A percentile compares a stretch with the other conserved stretches of the same genome.
phyloP scores from a whole-genome alignment of 768 basidiomycete species.

The Flagelloscypha sp. region DNA sequence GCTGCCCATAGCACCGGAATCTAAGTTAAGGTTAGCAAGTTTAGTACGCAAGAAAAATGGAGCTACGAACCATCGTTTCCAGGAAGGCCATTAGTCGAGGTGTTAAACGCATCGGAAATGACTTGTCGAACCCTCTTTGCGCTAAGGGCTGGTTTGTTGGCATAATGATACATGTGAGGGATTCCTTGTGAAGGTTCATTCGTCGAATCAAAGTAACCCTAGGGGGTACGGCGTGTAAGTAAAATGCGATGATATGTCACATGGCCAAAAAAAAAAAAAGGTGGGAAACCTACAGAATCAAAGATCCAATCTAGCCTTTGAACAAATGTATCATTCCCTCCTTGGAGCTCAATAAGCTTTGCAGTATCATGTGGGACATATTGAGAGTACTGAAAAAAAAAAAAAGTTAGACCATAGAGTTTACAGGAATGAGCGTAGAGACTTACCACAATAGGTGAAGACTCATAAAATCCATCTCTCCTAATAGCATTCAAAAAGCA shows the following conservation, averaged over 20 bases:
- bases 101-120: slow-evolving; percentile 51
- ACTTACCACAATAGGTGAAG: slow-evolving; percentile 51
- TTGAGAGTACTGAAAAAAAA: slow-evolving; percentile 19
- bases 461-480: slow-evolving; percentile 59
- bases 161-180: slow-evolving; percentile 66
- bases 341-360: slow-evolving; percentile 52
- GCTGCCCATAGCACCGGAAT: slow-evolving; percentile 56
- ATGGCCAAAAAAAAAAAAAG: neutral
- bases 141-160: slow-evolving; percentile 51
- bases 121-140: slow-evolving; percentile 47
- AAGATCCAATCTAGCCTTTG: slow-evolving; percentile 50
- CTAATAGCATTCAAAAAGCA: slow-evolving; percentile 52
- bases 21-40: too few species aligned
- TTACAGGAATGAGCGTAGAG: too few species aligned
- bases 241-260: too few species aligned
- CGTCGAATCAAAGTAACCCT: slow-evolving; percentile 55
- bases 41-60: too few species aligned
- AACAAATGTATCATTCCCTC: slow-evolving; percentile 46
- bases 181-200: slow-evolving; percentile 64
- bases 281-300: slow-evolving; percentile 29
- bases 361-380: slow-evolving; percentile 62
- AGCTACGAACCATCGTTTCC: slow-evolving; percentile 52
- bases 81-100: slow-evolving; percentile 46
- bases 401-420: too few species aligned
- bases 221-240: neutral